These are phyloP conservation scores for Ganoderma meredithae DNA, from an alignment of 1,284 basidiomycete species.

Conservation along the genomic window DNA sequence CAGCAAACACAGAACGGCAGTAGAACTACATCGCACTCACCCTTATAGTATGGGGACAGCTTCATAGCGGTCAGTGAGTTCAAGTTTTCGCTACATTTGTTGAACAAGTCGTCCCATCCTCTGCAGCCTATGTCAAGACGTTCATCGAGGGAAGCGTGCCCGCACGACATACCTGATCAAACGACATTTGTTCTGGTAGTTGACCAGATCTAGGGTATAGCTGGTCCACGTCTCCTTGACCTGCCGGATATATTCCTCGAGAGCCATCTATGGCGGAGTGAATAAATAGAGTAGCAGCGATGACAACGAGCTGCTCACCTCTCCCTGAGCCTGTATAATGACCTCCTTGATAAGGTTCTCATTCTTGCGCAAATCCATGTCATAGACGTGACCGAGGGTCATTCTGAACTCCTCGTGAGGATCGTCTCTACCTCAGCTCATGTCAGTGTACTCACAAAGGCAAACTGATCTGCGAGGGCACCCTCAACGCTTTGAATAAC, in stretches of 20 bases:
- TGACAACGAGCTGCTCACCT: constrained; percentile 56
- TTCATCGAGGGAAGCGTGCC: not conserved
- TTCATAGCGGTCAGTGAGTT: constrained; percentile 98
- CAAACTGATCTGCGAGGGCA: constrained; percentile 70
- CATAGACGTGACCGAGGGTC: constrained; percentile 97
- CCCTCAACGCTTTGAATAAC: constrained; percentile 89
- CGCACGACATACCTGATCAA: constrained; percentile 77
- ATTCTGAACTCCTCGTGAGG: constrained; percentile 58
- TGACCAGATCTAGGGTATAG: constrained; percentile 95
- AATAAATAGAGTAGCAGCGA: constrained; percentile 1
- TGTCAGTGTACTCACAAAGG: constrained; percentile 61
- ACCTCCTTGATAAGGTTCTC: constrained; percentile 93
- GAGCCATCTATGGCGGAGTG: constrained; percentile 74
- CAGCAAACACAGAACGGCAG: constrained; percentile 3
- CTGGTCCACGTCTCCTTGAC: constrained; percentile 98
- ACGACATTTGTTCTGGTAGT: constrained; percentile 98
- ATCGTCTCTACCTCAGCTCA: not conserved
- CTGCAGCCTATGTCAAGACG: constrained; percentile 46
- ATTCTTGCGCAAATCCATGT: constrained; percentile 95
- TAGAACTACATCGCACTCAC: constrained; percentile 45
- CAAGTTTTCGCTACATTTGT: constrained; percentile 94
- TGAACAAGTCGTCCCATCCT: constrained; percentile 98
- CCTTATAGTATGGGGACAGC: constrained; percentile 96
- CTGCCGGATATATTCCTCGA: constrained; percentile 94
- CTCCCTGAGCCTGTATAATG: constrained; percentile 97